Evolutionary conservation across 148 eudicot genomes (phyloP).

Genomic region (Silene uniflora): DNA sequence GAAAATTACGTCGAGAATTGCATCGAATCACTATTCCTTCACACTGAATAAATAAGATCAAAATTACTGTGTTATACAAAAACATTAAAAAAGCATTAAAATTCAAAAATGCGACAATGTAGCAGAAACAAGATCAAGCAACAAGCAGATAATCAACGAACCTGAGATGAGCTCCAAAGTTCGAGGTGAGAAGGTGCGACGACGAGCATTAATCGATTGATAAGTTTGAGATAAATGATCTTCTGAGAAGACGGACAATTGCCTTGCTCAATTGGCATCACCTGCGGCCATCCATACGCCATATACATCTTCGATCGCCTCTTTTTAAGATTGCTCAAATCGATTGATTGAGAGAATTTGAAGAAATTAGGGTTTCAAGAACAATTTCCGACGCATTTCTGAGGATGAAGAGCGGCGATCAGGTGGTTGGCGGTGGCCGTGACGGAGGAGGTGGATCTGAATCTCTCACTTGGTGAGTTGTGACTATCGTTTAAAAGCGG

Average conservation of each 20-base stretch:
- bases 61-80: neutral
- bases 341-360: neutral
- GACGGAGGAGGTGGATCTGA: constrained; percentile 42
- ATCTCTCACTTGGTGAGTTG: constrained; percentile 19
- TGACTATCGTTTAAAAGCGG: neutral
- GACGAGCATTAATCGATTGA: constrained; percentile 64
- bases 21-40: neutral
- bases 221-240: constrained; percentile 59
- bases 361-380: constrained; percentile 24
- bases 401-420: constrained; percentile 22
- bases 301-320: constrained; percentile 73
- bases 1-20: neutral
- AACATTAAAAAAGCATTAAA: neutral
- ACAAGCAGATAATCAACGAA: neutral
- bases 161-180: constrained; percentile 95
- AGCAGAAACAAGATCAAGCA: neutral
- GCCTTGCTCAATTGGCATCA: constrained; percentile 71
- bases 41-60: neutral
- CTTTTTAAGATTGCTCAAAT: neutral
- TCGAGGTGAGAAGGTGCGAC: constrained; percentile 82
- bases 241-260: constrained; percentile 47
- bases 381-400: constrained; percentile 25
- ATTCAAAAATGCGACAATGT: neutral
- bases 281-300: constrained; percentile 99
- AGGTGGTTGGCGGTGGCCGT: neutral